phyloP scores from a whole-genome alignment of 768 basidiomycete species.

The Mrakia gelida region DNA sequence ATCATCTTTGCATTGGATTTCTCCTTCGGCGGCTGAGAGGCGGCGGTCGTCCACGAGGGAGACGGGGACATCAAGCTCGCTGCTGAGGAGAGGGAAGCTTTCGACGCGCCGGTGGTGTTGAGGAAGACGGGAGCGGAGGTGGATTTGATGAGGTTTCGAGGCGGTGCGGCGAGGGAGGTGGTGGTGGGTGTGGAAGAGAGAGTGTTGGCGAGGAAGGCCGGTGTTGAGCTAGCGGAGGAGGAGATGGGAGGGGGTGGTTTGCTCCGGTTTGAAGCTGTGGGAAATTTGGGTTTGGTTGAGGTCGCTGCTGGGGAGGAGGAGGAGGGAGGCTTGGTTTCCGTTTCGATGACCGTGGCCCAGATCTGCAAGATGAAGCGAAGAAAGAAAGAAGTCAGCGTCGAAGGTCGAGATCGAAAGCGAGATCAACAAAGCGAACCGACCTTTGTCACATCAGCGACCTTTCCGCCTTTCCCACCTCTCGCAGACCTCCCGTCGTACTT shows the following conservation, averaged over 20 bases:
- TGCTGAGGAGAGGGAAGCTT: background rate
- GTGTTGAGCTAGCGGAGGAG: background rate
- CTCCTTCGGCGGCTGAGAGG: background rate
- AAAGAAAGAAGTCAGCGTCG: background rate
- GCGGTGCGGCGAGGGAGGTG: background rate
- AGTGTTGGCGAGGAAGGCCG: background rate
- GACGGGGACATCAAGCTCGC: background rate
- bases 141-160: background rate
- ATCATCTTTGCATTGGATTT: background rate
- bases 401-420: no score
- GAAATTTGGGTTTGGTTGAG: background rate
- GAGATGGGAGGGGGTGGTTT: background rate
- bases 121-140: background rate
- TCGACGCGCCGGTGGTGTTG: background rate
- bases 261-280: background rate
- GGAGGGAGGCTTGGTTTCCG: background rate
- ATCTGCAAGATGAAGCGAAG: background rate
- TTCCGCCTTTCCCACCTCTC: background rate
- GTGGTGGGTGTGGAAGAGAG: background rate
- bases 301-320: background rate
- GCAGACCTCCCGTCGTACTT: slow-evolving; percentile 2
- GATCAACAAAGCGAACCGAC: background rate
- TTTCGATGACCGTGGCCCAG: slow-evolving; percentile 8
- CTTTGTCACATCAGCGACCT: slow-evolving; percentile 7
- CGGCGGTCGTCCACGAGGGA: background rate